Conservation (phyloP, 345 rosid species). For the Salix caprea region DNA sequence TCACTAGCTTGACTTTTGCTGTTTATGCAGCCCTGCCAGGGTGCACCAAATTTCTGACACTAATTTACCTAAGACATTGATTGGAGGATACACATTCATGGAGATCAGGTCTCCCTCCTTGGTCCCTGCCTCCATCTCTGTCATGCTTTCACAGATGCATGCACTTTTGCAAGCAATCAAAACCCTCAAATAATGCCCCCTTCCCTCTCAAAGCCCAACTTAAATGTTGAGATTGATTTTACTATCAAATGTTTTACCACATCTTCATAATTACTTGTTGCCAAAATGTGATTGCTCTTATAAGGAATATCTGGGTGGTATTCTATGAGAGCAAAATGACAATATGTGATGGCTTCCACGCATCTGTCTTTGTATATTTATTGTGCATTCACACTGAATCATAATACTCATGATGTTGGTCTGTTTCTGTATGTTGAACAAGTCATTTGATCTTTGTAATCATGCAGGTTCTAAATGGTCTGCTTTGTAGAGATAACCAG, state of each 20-base stretch:
- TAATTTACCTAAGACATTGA: background rate
- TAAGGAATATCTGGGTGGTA: background rate
- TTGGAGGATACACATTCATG: background rate
- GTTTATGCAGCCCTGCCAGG: background rate
- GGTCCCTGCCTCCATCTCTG: background rate
- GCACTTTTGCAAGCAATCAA: background rate
- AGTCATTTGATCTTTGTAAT: conserved; percentile 13
- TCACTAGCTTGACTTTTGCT: background rate
- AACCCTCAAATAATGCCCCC: background rate
- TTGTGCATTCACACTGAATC: background rate
- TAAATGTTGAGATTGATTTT: background rate
- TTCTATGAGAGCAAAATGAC: background rate
- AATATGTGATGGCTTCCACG: background rate
- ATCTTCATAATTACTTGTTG: background rate
- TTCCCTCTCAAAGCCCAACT: background rate
- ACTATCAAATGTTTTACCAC: background rate
- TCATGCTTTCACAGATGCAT: background rate
- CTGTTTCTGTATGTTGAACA: background rate
- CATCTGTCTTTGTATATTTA: background rate
- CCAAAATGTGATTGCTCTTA: background rate
- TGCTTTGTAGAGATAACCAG: conserved; percentile 79
- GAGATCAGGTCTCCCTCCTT: background rate
- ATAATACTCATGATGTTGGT: background rate
- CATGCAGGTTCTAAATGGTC: conserved; percentile 86
- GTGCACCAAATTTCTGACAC: background rate